A percentile compares a stretch with the other conserved stretches of the same genome.
These are phyloP conservation scores for Candida silvicultrix DNA, from an alignment of 805 yeast species.

Conservation along the genomic window DNA sequence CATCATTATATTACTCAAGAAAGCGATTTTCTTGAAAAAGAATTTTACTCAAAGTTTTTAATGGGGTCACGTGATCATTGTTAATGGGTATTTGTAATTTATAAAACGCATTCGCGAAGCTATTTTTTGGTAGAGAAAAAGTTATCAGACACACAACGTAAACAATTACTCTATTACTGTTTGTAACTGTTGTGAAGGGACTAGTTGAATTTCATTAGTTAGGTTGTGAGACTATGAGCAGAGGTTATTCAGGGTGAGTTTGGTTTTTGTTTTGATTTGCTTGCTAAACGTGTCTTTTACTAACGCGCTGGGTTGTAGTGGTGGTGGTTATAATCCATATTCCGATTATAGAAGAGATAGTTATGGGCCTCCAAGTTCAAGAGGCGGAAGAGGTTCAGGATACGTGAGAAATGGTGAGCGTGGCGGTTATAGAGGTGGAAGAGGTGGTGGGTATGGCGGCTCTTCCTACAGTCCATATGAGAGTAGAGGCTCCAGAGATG, in stretches of 20 bases:
- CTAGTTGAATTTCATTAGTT: background rate
- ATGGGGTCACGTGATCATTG: too few species aligned
- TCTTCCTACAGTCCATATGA: background rate
- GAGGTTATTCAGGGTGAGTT: background rate
- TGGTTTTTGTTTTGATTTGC: too few species aligned
- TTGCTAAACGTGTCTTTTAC: too few species aligned
- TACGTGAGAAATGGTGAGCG: background rate
- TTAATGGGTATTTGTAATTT: too few species aligned
- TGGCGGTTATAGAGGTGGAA: background rate
- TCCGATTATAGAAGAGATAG: background rate
- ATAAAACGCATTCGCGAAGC: too few species aligned
- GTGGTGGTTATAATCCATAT: background rate
- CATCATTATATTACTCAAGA: background rate
- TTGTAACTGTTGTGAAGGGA: too few species aligned
- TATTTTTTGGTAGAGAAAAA: too few species aligned
- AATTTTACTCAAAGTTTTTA: background rate
- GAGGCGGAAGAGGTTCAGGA: background rate
- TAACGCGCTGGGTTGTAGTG: too few species aligned
- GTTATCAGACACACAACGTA: too few species aligned
- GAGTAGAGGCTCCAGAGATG: background rate
- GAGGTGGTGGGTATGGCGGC: background rate
- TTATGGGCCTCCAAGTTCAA: background rate
- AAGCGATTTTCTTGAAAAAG: background rate
- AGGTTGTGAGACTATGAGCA: background rate
- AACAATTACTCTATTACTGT: too few species aligned